Conservation (phyloP, 352 stramenopile species). For the Aphanomyces cochlioides region DNA sequence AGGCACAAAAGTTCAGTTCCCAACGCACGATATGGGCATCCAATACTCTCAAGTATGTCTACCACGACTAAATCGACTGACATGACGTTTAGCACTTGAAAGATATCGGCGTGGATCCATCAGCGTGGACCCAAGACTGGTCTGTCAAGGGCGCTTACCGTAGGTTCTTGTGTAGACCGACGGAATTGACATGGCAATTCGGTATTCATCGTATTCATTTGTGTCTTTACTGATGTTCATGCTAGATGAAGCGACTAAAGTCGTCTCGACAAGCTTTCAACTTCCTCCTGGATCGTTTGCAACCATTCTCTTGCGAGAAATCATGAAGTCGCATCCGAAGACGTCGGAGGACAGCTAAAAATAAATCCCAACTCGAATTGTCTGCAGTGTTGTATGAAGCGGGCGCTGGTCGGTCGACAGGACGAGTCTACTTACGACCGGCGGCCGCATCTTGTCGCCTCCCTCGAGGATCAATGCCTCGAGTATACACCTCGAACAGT, state of each 20-base stretch:
- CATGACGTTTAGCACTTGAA: conserved; percentile 43
- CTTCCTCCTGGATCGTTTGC: conserved; percentile 65
- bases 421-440: conserved; percentile 22
- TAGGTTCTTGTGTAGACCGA: conserved; percentile 41
- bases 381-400: conserved; percentile 15
- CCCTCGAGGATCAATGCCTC: conserved; percentile 5
- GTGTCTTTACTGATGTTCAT: not conserved
- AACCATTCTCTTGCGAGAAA: conserved; percentile 73
- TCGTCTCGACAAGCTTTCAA: conserved; percentile 42
- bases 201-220: conserved; percentile 18
- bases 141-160: conserved; percentile 64
- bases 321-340: conserved; percentile 34
- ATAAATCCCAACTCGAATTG: not conserved
- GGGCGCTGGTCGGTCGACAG: not conserved
- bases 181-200: conserved; percentile 37
- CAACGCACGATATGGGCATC: conserved; percentile 45
- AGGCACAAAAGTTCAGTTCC: conserved; percentile 49
- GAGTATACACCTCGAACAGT: conserved; percentile 9
- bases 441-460: conserved; percentile 18
- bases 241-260: not conserved
- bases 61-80: conserved; percentile 1
- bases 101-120: conserved; percentile 43
- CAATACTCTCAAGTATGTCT: conserved; percentile 43
- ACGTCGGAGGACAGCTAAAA: not conserved
- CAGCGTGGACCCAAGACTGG: conserved; percentile 37